These are phyloP conservation scores for Asclepias syriaca DNA, from an alignment of 257 asterid species.

Conservation along the genomic window DNA sequence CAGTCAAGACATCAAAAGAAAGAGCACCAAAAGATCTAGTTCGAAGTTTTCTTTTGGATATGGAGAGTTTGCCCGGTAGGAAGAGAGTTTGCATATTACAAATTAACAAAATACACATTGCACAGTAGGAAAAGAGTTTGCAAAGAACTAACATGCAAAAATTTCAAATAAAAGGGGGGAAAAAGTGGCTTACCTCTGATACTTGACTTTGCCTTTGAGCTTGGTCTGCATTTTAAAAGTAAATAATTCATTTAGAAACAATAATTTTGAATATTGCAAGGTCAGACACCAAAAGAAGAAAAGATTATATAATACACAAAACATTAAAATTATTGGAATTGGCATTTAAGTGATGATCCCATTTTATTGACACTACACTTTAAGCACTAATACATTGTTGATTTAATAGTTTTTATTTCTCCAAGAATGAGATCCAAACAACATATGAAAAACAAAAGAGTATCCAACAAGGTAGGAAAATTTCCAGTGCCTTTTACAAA, in stretches of 20 bases:
- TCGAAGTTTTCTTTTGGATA: neutral
- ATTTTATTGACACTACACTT: neutral
- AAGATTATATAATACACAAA: neutral
- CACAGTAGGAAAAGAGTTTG: neutral
- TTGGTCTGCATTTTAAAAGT: conserved; percentile 42
- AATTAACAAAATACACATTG: neutral
- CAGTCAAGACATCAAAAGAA: neutral
- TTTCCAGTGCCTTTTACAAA: neutral
- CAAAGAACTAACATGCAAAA: neutral
- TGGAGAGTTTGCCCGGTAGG: neutral
- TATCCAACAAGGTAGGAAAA: neutral
- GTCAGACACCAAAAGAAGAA: neutral
- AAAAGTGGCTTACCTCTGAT: conserved; percentile 38
- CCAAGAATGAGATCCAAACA: neutral
- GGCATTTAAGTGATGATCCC: neutral
- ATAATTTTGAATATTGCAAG: conserved; percentile 1
- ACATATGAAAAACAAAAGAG: neutral
- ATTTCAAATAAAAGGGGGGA: neutral
- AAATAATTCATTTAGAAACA: conserved; percentile 14
- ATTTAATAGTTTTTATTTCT: neutral
- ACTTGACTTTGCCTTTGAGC: conserved; percentile 34
- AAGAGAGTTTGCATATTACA: too few species aligned
- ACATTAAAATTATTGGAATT: neutral
- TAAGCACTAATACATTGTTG: neutral
- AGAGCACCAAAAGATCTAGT: neutral